Evolutionary conservation across 2,329 filamentous ascomycete genomes (phyloP).

Genomic region (Calonectria montana): DNA sequence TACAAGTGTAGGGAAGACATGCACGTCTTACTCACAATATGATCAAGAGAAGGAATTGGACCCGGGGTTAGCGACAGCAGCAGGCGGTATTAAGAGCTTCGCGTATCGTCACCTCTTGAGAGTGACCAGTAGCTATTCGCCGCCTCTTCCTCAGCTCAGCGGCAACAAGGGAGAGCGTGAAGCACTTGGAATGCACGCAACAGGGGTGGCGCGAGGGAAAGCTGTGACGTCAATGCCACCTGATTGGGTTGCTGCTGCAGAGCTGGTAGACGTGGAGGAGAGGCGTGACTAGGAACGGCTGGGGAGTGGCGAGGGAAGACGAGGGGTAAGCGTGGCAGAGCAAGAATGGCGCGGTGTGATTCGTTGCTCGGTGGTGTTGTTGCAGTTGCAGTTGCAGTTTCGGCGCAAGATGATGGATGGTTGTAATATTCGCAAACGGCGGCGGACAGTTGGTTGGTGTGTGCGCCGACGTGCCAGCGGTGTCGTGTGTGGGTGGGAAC

Average conservation of each 20-base stretch:
- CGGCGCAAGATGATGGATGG: slow-evolving; percentile 9
- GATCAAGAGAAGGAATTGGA: slow-evolving; percentile 4
- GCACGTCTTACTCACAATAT: slow-evolving; percentile 22
- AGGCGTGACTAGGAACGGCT: slow-evolving; percentile 20
- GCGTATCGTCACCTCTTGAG: slow-evolving; percentile 25
- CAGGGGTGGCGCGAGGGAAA: slow-evolving; percentile 20
- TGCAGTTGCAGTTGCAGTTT: slow-evolving; percentile 4
- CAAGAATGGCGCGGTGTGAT: not conserved
- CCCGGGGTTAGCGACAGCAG: slow-evolving; percentile 27
- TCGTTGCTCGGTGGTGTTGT: not conserved
- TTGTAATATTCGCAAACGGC: not conserved
- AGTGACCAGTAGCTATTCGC: slow-evolving; percentile 22
- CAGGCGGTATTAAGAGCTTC: slow-evolving; percentile 30
- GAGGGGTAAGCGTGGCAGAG: not conserved
- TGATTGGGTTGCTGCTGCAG: slow-evolving; percentile 30
- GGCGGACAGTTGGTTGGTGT: not conserved
- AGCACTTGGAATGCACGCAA: slow-evolving; percentile 20
- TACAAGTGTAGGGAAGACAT: slow-evolving; percentile 22
- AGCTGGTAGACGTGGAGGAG: slow-evolving; percentile 25
- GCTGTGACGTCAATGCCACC: slow-evolving; percentile 44
- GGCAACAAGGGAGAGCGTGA: slow-evolving; percentile 14
- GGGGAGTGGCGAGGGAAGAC: slow-evolving; percentile 21
- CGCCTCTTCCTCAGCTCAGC: slow-evolving; percentile 25
- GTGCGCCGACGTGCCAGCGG: not conserved
- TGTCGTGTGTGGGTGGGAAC: not conserved